Evolutionary conservation across 768 basidiomycete genomes (phyloP).

Genomic region (Dacryopinax primogenitus): DNA sequence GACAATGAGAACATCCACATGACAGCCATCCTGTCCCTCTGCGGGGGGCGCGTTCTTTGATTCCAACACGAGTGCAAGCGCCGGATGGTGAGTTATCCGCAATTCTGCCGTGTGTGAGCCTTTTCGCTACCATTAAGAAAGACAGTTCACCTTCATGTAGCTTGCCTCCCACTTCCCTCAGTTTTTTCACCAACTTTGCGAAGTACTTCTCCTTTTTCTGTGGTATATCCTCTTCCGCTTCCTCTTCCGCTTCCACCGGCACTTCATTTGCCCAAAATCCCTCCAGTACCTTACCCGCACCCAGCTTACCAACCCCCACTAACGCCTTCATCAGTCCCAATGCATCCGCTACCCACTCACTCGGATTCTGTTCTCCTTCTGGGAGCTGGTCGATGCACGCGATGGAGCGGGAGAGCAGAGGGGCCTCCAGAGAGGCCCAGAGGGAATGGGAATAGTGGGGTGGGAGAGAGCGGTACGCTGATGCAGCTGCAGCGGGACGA

Average conservation of each 20-base stretch:
- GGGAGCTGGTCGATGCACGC: constrained; percentile 29
- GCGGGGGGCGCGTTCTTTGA: constrained; percentile 36
- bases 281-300: constrained; percentile 43
- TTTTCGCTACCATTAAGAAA: not conserved
- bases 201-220: constrained; percentile 16
- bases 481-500: constrained; percentile 47
- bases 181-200: constrained; percentile 17
- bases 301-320: constrained; percentile 38
- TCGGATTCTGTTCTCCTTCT: constrained; percentile 39
- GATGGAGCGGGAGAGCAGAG: constrained; percentile 62
- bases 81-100: constrained; percentile 54
- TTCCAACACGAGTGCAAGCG: constrained; percentile 41
- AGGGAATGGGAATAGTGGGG: constrained; percentile 71
- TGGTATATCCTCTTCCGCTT: constrained; percentile 13
- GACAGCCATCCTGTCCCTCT: constrained; percentile 53
- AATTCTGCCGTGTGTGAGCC: constrained; percentile 39
- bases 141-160: constrained; percentile 23
- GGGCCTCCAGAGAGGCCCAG: constrained; percentile 69
- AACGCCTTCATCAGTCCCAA: constrained; percentile 64
- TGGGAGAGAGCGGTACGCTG: constrained; percentile 66
- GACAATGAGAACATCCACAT: constrained; percentile 43
- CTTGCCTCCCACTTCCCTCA: constrained; percentile 17
- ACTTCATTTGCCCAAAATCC: constrained; percentile 13
- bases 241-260: constrained; percentile 11
- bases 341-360: constrained; percentile 69